Conservation (phyloP, 2,329 filamentous ascomycete genomes). For the Pezicula radicicola region DNA sequence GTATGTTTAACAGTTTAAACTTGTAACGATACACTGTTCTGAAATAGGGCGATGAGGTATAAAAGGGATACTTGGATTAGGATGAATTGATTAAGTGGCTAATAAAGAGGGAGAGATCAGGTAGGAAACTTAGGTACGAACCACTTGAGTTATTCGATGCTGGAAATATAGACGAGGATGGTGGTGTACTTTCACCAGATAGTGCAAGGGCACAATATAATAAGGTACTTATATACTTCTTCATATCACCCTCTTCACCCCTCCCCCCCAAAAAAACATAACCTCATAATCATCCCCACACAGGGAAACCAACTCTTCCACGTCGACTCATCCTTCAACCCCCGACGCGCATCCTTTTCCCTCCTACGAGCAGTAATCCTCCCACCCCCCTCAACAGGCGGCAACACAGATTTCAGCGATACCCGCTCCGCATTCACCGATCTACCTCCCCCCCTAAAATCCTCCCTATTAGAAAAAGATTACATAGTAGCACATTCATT, state of each 20-base stretch:
- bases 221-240: constrained; percentile 30
- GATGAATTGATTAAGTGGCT: too few relatives aligned
- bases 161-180: constrained; percentile 49
- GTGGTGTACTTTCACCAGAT: constrained; percentile 21
- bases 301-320: constrained; percentile 48
- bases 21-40: too few relatives aligned
- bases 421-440: constrained; percentile 47
- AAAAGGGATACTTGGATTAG: too few relatives aligned
- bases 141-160: constrained; percentile 51
- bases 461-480: constrained; percentile 32
- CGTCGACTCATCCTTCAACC: constrained; percentile 53
- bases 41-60: too few relatives aligned
- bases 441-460: constrained; percentile 30
- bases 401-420: constrained; percentile 52
- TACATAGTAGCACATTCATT: constrained; percentile 49
- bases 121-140: constrained; percentile 35
- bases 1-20: background rate
- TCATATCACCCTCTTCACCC: too few relatives aligned
- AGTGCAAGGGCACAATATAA: constrained; percentile 16
- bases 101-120: too few relatives aligned
- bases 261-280: too few relatives aligned
- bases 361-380: constrained; percentile 47
- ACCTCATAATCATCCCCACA: constrained; percentile 15
- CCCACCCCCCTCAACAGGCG: constrained; percentile 44
- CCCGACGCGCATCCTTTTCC: constrained; percentile 48